Conservation (phyloP, 805 yeast species). For the Peterozyma toletana region DNA sequence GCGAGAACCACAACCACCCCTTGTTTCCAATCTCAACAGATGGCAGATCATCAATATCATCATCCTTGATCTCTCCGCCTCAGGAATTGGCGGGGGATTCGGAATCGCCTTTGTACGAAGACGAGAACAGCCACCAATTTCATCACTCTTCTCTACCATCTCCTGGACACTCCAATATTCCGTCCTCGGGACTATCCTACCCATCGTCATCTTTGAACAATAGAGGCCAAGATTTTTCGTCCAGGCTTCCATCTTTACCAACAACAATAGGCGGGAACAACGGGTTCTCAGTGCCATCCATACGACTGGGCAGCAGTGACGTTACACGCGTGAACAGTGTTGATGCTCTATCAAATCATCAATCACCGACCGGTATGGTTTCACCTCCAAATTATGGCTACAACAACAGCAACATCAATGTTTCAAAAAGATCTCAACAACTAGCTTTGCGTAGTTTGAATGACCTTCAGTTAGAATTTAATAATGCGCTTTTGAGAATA, state of each 20-base stretch:
- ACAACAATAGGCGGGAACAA: neutral
- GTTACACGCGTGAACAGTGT: too few species aligned
- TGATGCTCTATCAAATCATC: too few species aligned
- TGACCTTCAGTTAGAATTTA: constrained; percentile 9
- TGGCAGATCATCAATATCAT: neutral
- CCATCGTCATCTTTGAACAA: neutral
- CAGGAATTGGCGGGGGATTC: neutral
- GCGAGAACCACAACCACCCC: constrained; percentile 54
- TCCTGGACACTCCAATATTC: neutral
- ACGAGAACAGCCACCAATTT: neutral
- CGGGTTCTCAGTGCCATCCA: too few species aligned
- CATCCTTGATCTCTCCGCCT: neutral
- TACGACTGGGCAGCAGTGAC: too few species aligned
- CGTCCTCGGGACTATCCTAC: too few species aligned
- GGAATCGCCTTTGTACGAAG: neutral
- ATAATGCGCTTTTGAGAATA: constrained; percentile 4
- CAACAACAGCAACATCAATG: constrained; percentile 3
- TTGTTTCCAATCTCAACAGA: constrained; percentile 16
- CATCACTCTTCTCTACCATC: neutral
- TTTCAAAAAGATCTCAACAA: neutral
- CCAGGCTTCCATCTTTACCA: constrained; percentile 7
- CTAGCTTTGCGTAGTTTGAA: constrained; percentile 3
- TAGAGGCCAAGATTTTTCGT: constrained; percentile 1
- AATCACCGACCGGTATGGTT: too few species aligned
- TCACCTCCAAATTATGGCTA: neutral